Base-by-base conservation (phyloP, 306 rosid genomes). In the Oxytropis ochrocephala region DNA sequence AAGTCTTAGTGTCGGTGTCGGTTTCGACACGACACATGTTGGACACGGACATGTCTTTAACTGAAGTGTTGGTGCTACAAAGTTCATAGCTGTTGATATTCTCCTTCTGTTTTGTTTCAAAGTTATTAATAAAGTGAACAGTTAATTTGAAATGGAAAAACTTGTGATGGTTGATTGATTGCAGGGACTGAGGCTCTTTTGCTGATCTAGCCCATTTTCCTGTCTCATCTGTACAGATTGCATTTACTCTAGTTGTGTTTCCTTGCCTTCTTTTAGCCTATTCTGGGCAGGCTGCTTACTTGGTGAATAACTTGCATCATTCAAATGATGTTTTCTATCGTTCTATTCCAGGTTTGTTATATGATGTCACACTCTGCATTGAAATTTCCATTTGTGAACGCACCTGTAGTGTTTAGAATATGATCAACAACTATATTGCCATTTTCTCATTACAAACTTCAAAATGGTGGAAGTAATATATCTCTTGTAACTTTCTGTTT, bases 131-230 rank as follows among this genome's bases (percentile, higher is more conserved):
- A 61, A 58, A 32, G 19, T 70, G 29, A 58, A 33, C 36, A 48
- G 10, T 32, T 38, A 9, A 53, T 52, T 48, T 66, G 41, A 64
- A 56, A 62, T 65, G 55, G 78, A 67, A 62, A 62, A 73, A 78
- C 66, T 60, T 78, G 13, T 63, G 56, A 21, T 76, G 50, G 72
- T 70, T 75, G 55, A 63, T 73, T 84, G 51, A 63, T 73, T 84
- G 67, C 96, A 94, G 97, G 99, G 74, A 94, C 99, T 4, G 99
- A 94, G 82, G 99, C 99, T 79, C 95, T 94, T 58, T 94, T 70
- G 99, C 99, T 0, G 99, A 94, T 74, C 83, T 94, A 48, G 86
- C 91, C 56, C 88, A 85, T 83, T 94, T 91, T 80, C 99, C 97
- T 16, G 96, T 94, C 78, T 85, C 94, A 36, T 89, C 97, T 63